Base-by-base conservation (phyloP, 176 grass and related monocot genomes). In the Zoysia japonica region DNA sequence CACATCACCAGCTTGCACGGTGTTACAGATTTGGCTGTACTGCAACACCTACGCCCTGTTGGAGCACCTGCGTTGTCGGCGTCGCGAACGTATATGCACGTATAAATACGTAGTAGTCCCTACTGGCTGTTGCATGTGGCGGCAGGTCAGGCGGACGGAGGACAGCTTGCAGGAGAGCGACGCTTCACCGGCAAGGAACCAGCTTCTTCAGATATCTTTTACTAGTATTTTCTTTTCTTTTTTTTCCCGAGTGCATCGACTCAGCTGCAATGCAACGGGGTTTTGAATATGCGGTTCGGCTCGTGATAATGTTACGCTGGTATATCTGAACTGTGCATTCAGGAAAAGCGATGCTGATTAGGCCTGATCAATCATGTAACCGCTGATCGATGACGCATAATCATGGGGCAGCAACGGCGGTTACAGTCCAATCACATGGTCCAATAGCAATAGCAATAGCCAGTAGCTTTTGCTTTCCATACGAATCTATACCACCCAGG, bases 61-160 rank as follows among this genome's bases (percentile, higher is more conserved):
- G 44, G 14, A 17, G 44, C 46, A 42, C 71, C 14, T 39, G 16
- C 10, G 8, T 57, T 17, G 55, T 45, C 44, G 5, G 44, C 55
- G 55, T 57, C 10, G 5, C 28, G 61, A 17, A 11, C 7, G 48
- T 20, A 42, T 42, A 60, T 74, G 16, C 16, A 46, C 1, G 71
- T 43, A 28, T 28, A 57, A 10, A 5, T 54, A 8, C 20, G 16
- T 12, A 56, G 61, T 78, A 81, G 9, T 50, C 71, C 43, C 2
- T 47, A 61, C n/a, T 54, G n/a, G 56, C 67, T 44, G 50, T 17
- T 62, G 75, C 67, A 78, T 72, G 56, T 78, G 83, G 77, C 38
- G 57, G 67, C 42, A 52, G 78, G 50, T 51, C 63, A 75, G 77
- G 46, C 14, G 39, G 40, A 53, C 13, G 37, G 35, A 36, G 37